These are phyloP conservation scores for Eucalyptus guilfoylei DNA, from an alignment of 345 rosid species.

Conservation along the genomic window DNA sequence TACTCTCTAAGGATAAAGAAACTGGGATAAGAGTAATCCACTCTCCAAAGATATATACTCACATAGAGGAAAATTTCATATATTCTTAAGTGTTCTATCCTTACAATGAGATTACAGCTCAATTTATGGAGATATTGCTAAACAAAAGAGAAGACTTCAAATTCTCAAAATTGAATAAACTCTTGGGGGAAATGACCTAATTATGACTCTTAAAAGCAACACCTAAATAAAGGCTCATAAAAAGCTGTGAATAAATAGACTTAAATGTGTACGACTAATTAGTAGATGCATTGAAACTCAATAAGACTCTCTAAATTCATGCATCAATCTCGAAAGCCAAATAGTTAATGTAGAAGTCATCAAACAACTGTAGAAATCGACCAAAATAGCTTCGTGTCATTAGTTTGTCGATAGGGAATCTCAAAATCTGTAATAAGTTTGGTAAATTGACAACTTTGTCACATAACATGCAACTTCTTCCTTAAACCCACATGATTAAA, in stretches of 20 bases:
- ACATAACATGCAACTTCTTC: neutral
- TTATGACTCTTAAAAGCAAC: neutral
- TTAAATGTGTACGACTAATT: neutral
- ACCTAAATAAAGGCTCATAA: neutral
- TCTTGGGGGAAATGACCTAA: neutral
- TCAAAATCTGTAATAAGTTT: neutral
- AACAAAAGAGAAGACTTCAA: neutral
- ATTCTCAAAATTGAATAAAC: neutral
- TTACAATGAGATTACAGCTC: neutral
- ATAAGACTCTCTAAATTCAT: neutral
- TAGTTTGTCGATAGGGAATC: neutral
- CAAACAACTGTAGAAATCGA: neutral
- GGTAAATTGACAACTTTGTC: neutral
- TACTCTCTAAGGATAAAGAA: neutral
- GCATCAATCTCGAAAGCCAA: neutral
- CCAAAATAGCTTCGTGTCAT: too few relatives aligned
- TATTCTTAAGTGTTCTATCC: neutral
- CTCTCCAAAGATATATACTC: neutral
- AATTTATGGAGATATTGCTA: neutral
- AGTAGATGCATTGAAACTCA: neutral
- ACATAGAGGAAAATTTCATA: neutral
- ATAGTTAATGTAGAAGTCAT: too few relatives aligned
- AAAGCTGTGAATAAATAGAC: neutral
- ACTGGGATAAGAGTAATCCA: neutral
- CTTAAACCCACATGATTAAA: neutral